Evolutionary conservation across 371 early-diverging fungal species (phyloP), one percentile per base, ranked within the genome.

Genomic region (Lichtheimia hyalospora): DNA sequence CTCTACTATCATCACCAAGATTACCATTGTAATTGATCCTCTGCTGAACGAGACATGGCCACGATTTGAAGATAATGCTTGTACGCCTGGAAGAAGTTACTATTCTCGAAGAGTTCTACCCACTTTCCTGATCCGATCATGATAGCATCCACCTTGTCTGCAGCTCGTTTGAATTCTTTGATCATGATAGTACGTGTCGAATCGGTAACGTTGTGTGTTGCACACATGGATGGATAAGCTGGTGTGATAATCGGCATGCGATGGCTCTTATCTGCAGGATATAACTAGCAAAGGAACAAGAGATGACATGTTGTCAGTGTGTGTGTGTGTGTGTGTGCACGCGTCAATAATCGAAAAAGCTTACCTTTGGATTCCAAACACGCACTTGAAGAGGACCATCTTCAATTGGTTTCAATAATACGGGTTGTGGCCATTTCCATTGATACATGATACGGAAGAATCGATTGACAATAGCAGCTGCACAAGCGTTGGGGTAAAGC

Each of bases 171-270:
- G 61, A 99, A 91, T 82, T 99, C 99, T 23, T 84, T 82, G 16
- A 85, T 87, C 68, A 96, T 95, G 18, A 98, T 87, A 3, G 65
- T 69, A 27, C 88, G 84, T 0, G 99, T 99, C 2, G 98, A 97
- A 42, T 79, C 78, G 0, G 95, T 92, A 10, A 99, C 97, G 68
- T 99, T 99, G 78, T 99, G 99, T 0, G 99, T 99, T 2, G 99
- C 89, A 72, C 99, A 99, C 96, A 99, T 99, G 20, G 97, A 95
- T 16, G 99, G 99, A 71, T 99, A 99, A 0, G 98, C 99, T 6
- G 99, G 99, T 13, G 99, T 99, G 62, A 99, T 99, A 53, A 99
- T 93, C 1, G 99, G 99, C 99, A 99, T 99, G 28, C 89, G 85
- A 72, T 99, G 99, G 15, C 82, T 86, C 58, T 81, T 83, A 69